Conservation (phyloP, 2,329 filamentous ascomycete genomes). For the Talaromyces marneffei region DNA sequence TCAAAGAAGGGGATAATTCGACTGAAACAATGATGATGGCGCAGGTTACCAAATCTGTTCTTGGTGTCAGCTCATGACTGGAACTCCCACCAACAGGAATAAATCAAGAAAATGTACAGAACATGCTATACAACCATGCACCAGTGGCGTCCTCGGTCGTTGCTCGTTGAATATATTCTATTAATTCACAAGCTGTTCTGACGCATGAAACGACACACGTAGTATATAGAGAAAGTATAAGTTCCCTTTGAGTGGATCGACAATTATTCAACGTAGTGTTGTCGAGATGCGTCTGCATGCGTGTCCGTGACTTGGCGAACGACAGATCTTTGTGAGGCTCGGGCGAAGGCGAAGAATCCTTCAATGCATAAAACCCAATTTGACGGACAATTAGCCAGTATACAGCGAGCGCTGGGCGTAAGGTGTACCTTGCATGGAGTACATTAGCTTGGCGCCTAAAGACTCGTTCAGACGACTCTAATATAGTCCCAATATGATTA, state of each 20-base stretch:
- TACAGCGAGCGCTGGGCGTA: not conserved
- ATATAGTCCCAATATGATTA: not conserved
- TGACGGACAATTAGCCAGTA: not conserved
- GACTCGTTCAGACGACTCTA: not conserved
- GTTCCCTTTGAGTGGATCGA: not conserved
- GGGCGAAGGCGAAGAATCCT: not conserved
- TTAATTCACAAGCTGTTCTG: no score
- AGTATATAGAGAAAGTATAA: not conserved
- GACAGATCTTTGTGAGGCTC: not conserved
- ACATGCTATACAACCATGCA: no score
- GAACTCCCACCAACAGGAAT: no score
- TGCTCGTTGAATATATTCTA: no score
- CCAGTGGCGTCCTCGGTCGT: no score
- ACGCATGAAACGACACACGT: not conserved
- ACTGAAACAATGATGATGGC: no score
- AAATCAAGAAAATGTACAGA: no score
- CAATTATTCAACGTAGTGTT: no score
- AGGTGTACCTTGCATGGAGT: not conserved
- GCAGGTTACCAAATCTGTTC: no score
- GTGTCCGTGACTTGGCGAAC: not conserved
- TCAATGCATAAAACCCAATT: not conserved
- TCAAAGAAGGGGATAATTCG: no score
- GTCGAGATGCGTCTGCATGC: not conserved
- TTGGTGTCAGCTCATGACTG: no score
- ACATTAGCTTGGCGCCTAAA: not conserved